Base-by-base conservation (phyloP, 352 stramenopile species). In the Pythium guiyangense region DNA sequence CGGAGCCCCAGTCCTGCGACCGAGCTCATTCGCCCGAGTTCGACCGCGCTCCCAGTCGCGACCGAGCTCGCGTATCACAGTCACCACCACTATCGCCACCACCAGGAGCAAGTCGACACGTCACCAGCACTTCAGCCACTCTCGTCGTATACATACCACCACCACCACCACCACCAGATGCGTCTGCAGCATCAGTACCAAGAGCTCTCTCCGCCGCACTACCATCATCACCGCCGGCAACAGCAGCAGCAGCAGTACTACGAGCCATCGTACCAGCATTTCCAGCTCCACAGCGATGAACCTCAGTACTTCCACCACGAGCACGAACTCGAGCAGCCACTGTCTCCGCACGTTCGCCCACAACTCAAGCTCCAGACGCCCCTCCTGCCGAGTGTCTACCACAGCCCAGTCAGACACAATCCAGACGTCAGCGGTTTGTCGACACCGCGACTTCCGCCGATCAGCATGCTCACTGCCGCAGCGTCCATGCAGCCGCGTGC, bases 391-490 rank as follows among this genome's bases (percentile, higher is more conserved):
- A 45, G 44, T 5, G 54, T 59, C 31, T 37, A 37, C 31, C 31
- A 37, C 31, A 37, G 31, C 31, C 31, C 31, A 37, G 31, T 37
- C 31, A 31, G 17, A n/a, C 42, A 51, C 40, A 59, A 27, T 22
- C 27, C 42, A 9, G 20, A 22, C 6, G 45, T 14, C 17, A 47
- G 39, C 26, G 34, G 22, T 11, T 20, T 63, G 29, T 52, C 45
- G 6, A 68, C 67, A 17, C 63, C 68, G 22, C 66, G 71, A 0
- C 60, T 84, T 10, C 73, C 73, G 11, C 71, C 73, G 18, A 84
- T 84, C 54, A 78, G 69, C 42, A 66, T 84, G 43, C 59, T 84
- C 29, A 84, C 73, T 14, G 63, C 66, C 2, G 73, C 71, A 4
- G 66, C 73, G 25, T 60, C 73, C 20, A 48, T 79, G 54, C 73